A percentile compares a stretch with the other conserved stretches of the same genome.
Conservation (phyloP, 495 filamentous ascomycete species). For the Penicillium flavigenum region DNA sequence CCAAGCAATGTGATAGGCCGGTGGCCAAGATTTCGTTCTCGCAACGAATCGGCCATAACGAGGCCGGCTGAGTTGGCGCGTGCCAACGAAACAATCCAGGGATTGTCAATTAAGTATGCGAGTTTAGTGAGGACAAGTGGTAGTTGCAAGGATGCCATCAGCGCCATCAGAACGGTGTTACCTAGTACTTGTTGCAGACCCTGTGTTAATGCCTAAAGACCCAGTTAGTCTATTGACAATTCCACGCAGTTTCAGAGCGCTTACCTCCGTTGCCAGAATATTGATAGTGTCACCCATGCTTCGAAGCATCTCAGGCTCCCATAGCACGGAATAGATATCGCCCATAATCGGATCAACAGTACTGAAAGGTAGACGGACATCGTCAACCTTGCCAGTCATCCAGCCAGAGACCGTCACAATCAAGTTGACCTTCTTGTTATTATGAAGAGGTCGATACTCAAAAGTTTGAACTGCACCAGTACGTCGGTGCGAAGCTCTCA, state of each 20-base stretch:
- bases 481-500: conserved; percentile 78
- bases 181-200: conserved; percentile 94
- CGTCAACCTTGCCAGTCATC: conserved; percentile 98
- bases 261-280: conserved; percentile 94
- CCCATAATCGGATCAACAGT: conserved; percentile 98
- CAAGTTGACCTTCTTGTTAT: conserved; percentile 95
- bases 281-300: conserved; percentile 98
- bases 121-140: conserved; percentile 93
- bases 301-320: conserved; percentile 97
- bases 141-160: conserved; percentile 94
- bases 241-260: conserved; percentile 11
- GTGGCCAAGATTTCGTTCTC: conserved; percentile 86
- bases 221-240: conserved; percentile 10
- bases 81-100: conserved; percentile 91
- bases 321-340: conserved; percentile 93
- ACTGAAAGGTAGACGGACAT: conserved; percentile 91
- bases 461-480: conserved; percentile 93
- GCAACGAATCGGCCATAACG: conserved; percentile 93
- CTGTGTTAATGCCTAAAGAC: conserved; percentile 79
- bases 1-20: conserved; percentile 94
- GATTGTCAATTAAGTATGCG: conserved; percentile 96
- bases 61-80: conserved; percentile 84
- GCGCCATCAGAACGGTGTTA: conserved; percentile 77
- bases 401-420: conserved; percentile 96
- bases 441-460: conserved; percentile 93